These are phyloP conservation scores for Zygnema circumcarinatum DNA, from an alignment of 139 green algal species.

Conservation along the genomic window DNA sequence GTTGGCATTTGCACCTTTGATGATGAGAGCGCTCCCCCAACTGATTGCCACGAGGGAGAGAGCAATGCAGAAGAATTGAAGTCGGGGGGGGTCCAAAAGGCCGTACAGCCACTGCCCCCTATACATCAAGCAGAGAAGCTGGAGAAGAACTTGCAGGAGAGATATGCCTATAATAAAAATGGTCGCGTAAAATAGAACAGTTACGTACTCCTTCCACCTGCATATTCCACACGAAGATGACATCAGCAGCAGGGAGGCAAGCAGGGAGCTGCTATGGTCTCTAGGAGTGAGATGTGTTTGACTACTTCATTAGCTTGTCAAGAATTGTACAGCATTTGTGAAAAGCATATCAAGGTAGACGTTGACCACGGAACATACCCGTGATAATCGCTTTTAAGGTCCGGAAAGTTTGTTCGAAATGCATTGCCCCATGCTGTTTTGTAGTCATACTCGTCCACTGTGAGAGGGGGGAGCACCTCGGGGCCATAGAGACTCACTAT, in stretches of 20 bases:
- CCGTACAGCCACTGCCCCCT: conserved; percentile 28
- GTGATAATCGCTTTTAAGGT: conserved; percentile 16
- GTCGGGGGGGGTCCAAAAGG: conserved; percentile 22
- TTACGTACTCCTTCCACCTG: conserved; percentile 14
- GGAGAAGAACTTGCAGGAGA: conserved; percentile 11
- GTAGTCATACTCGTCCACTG: conserved; percentile 42
- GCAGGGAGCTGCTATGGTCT: no score
- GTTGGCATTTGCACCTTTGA: neutral
- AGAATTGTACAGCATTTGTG: no score
- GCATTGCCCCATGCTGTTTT: conserved; percentile 20
- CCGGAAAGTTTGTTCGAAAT: conserved; percentile 33
- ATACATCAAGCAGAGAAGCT: neutral
- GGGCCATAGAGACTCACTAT: neutral
- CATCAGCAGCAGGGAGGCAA: neutral
- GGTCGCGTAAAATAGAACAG: conserved; percentile 8
- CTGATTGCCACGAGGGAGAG: conserved; percentile 15
- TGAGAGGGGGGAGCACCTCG: conserved; percentile 7
- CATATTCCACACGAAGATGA: neutral
- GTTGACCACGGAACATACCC: neutral
- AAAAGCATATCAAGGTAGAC: no score
- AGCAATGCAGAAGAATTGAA: conserved; percentile 29
- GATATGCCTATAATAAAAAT: conserved; percentile 26
- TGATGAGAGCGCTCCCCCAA: conserved; percentile 15
- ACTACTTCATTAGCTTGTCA: no score
- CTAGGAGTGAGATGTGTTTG: no score